These are phyloP conservation scores for Sphagnum tenellum DNA, from an alignment of 225 moss, liverwort and hornwort genomes.

Conservation along the genomic window DNA sequence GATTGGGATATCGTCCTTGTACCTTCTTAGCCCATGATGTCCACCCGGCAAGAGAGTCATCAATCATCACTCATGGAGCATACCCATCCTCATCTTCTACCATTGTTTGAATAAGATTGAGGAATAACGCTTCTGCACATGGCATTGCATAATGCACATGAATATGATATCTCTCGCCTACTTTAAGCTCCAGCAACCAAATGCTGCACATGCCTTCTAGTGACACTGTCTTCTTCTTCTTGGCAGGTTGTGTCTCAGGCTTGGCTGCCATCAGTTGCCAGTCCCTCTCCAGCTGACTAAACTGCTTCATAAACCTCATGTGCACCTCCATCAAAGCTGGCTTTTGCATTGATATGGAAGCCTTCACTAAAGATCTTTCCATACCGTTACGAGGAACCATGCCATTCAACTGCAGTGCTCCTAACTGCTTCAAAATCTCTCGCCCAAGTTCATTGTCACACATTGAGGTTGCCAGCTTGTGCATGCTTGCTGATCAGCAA, in stretches of 20 bases:
- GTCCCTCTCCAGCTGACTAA: slow-evolving; percentile 46
- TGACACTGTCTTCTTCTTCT: slow-evolving; percentile 13
- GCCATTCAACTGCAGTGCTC: no score
- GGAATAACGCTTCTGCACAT: slow-evolving; percentile 52
- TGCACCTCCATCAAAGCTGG: slow-evolving; percentile 38
- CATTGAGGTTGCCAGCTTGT: not conserved
- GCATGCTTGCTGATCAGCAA: no score
- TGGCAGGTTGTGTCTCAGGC: slow-evolving; percentile 5
- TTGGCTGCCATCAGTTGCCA: slow-evolving; percentile 36
- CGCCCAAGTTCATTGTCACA: slow-evolving; percentile 6
- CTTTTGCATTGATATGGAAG: slow-evolving; percentile 37
- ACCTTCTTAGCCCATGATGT: slow-evolving; percentile 37
- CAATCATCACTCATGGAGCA: slow-evolving; percentile 42
- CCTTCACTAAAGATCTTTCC: slow-evolving; percentile 41
- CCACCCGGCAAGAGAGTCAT: slow-evolving; percentile 27
- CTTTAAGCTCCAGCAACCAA: slow-evolving; percentile 40
- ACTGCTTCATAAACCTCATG: slow-evolving; percentile 41
- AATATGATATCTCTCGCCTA: slow-evolving; percentile 57
- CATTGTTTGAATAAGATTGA: slow-evolving; percentile 45
- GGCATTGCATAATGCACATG: slow-evolving; percentile 60
- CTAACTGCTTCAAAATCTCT: no score
- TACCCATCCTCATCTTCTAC: slow-evolving; percentile 57
- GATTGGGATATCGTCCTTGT: slow-evolving; percentile 33
- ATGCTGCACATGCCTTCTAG: slow-evolving; percentile 37
- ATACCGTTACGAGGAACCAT: slow-evolving; percentile 31